A percentile compares a stretch with the other conserved stretches of the same genome.
phyloP scores from a whole-genome alignment of 2,329 filamentous ascomycete species.

The Paraconiothyrium sp. region DNA sequence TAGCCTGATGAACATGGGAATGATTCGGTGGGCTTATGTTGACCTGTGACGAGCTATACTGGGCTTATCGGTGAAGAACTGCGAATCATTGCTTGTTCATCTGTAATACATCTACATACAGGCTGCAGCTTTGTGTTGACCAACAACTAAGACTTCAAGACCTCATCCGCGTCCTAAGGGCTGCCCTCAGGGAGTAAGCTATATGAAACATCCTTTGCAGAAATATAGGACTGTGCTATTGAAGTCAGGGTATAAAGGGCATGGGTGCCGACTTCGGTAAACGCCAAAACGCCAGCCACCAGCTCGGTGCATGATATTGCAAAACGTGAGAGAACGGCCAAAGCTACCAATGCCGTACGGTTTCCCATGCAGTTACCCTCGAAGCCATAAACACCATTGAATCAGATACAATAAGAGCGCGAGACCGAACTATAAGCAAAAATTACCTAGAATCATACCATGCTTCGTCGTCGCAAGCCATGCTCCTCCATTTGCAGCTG shows the following conservation, averaged over 20 bases:
- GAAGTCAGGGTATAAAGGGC: slow-evolving; percentile 21
- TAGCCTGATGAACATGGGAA: background rate
- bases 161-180: background rate
- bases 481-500: slow-evolving; percentile 43
- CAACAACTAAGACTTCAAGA: background rate
- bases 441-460: slow-evolving; percentile 17
- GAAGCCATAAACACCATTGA: slow-evolving; percentile 6
- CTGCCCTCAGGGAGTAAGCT: background rate
- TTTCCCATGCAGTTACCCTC: background rate
- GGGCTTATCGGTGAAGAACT: background rate
- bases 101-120: background rate
- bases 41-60: background rate
- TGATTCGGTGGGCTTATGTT: background rate
- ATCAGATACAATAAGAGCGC: slow-evolving; percentile 3
- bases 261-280: slow-evolving; percentile 14
- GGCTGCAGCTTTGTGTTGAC: background rate
- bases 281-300: slow-evolving; percentile 11
- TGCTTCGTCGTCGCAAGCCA: slow-evolving; percentile 40
- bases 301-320: background rate
- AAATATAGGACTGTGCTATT: slow-evolving; percentile 20
- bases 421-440: slow-evolving; percentile 7
- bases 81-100: background rate
- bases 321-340: slow-evolving; percentile 2
- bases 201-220: background rate
- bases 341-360: slow-evolving; percentile 3